These are phyloP conservation scores for Macrotyloma uniflorum DNA, from an alignment of 306 rosid species.

Conservation along the genomic window DNA sequence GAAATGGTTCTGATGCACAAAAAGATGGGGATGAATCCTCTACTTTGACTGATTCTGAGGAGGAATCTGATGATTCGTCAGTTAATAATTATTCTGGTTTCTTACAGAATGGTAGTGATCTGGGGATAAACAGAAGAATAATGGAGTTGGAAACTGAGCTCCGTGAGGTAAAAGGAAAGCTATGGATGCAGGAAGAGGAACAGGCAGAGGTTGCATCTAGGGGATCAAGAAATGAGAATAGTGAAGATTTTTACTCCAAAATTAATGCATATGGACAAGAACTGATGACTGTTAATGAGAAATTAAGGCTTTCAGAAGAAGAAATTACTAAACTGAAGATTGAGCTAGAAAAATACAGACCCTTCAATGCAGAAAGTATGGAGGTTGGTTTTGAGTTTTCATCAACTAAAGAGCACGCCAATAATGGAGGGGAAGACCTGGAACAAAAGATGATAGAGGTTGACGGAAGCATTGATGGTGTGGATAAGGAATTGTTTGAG, in stretches of 20 bases:
- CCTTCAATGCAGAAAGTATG: constrained; percentile 35
- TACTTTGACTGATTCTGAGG: constrained; percentile 79
- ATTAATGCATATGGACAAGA: constrained; percentile 65
- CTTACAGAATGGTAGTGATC: constrained; percentile 56
- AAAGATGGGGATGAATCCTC: constrained; percentile 85
- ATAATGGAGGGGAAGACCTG: constrained; percentile 30
- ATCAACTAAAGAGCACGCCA: constrained; percentile 35
- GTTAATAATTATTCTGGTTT: constrained; percentile 75
- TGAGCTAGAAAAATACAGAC: constrained; percentile 51
- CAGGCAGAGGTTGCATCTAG: constrained; percentile 48
- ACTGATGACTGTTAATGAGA: constrained; percentile 58
- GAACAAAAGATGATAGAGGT: constrained; percentile 4
- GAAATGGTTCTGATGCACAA: constrained; percentile 66
- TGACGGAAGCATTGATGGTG: constrained; percentile 37
- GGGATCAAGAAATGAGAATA: constrained; percentile 49
- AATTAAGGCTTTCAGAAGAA: constrained; percentile 58
- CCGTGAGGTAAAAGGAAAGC: constrained; percentile 74
- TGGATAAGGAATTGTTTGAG: constrained; percentile 40
- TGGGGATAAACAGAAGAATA: constrained; percentile 61
- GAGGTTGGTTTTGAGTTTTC: constrained; percentile 28
- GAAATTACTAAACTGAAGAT: constrained; percentile 61
- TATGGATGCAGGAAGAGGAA: constrained; percentile 67
- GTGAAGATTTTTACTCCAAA: constrained; percentile 51
- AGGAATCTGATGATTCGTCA: constrained; percentile 91
- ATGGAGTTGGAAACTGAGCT: constrained; percentile 84